phyloP scores from a whole-genome alignment of 805 yeast genomes.

The Cyberlindnera saturnus region DNA sequence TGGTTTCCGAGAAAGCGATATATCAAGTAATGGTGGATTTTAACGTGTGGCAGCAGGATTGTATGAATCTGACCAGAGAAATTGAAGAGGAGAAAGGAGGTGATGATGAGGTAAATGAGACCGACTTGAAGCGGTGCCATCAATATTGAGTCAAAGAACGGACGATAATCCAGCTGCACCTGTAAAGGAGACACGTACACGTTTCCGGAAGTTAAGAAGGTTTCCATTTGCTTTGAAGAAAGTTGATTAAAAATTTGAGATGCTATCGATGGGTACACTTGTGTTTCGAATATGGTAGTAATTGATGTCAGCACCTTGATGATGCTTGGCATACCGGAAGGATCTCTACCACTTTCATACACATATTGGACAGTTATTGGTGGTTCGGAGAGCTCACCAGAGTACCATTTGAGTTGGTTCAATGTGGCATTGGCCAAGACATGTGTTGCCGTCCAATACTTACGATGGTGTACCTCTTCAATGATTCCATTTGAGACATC shows the following conservation, averaged over 20 bases:
- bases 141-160: conserved; percentile 42
- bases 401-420: no score
- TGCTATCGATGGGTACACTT: no score
- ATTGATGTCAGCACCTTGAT: no score
- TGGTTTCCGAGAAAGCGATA: conserved; percentile 49
- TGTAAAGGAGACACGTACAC: no score
- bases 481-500: conserved; percentile 32
- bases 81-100: conserved; percentile 65
- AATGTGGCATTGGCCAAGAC: conserved; percentile 33
- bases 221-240: no score
- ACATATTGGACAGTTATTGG: conserved; percentile 36
- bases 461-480: conserved; percentile 40
- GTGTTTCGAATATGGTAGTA: no score
- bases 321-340: no score
- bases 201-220: no score
- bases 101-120: conserved; percentile 59
- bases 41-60: conserved; percentile 39
- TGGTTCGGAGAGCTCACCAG: conserved; percentile 15
- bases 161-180: conserved; percentile 47
- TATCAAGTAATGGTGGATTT: conserved; percentile 38
- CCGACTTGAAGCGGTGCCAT: conserved; percentile 73
- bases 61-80: conserved; percentile 52
- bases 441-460: conserved; percentile 59
- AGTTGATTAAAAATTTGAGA: no score
- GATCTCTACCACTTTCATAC: no score